Evolutionary conservation across 2,329 filamentous ascomycete species (phyloP).

Genomic region (Penicillium sp.): DNA sequence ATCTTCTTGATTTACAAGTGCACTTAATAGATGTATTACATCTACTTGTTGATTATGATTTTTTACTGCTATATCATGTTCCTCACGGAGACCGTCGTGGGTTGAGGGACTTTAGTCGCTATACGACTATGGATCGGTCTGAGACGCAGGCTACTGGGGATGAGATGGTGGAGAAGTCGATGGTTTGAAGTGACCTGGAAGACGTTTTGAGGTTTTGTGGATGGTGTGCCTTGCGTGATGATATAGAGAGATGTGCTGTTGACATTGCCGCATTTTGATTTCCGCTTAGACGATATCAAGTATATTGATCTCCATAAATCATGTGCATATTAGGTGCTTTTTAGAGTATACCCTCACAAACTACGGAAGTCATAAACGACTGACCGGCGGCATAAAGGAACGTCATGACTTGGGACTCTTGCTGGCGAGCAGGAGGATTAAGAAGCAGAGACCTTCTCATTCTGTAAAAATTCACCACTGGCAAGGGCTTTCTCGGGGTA

Average conservation of each 20-base stretch:
- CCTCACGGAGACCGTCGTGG: constrained; percentile 14
- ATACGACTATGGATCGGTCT: constrained; percentile 36
- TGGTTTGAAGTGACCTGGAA: constrained; percentile 23
- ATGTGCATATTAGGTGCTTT: background rate
- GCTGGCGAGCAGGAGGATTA: background rate
- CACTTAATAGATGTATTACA: too few species aligned
- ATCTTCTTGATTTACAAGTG: too few species aligned
- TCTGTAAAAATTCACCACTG: background rate
- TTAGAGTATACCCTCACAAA: too few species aligned
- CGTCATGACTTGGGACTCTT: too few species aligned
- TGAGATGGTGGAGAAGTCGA: constrained; percentile 29
- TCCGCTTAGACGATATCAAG: background rate
- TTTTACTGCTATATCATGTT: too few species aligned
- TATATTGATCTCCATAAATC: background rate
- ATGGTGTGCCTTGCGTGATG: background rate
- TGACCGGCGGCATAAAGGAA: too few species aligned
- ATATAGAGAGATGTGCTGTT: background rate
- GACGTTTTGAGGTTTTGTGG: background rate
- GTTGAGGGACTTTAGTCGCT: constrained; percentile 33
- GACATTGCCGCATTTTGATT: background rate
- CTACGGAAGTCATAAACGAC: background rate
- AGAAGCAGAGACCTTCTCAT: background rate
- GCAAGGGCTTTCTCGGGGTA: constrained; percentile 25
- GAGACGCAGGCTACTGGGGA: constrained; percentile 31
- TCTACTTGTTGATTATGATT: too few species aligned